These are phyloP conservation scores for Casuarina equisetifolia DNA, from an alignment of 306 rosid genomes.

Conservation along the genomic window DNA sequence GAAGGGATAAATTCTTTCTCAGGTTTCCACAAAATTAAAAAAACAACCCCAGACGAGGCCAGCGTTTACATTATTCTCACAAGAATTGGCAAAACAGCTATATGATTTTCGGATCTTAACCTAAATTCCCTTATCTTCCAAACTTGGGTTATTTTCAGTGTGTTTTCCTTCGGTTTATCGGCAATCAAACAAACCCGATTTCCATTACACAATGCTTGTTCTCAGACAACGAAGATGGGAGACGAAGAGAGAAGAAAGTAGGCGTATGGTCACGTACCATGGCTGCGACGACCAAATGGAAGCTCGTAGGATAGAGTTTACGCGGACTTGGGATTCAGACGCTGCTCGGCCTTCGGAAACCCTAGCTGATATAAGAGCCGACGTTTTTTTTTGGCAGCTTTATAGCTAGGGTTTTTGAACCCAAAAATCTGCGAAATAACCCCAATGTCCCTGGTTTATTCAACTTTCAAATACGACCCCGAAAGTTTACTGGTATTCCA, in stretches of 20 bases:
- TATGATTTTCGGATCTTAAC: too few species aligned
- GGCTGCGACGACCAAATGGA: conserved; percentile 2
- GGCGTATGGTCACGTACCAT: conserved; percentile 19
- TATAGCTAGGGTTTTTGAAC: conserved; percentile 25
- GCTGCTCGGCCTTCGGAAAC: conserved; percentile 2
- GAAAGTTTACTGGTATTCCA: neutral
- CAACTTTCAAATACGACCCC: neutral
- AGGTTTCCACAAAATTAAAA: too few species aligned
- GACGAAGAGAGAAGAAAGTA: neutral
- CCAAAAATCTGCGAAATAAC: conserved; percentile 6
- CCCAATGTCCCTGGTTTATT: neutral
- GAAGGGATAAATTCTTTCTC: too few species aligned
- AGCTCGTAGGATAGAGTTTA: neutral
- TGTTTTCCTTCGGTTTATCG: too few species aligned
- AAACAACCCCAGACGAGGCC: too few species aligned
- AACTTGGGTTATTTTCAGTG: too few species aligned
- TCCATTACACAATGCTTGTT: neutral
- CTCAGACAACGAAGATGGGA: neutral
- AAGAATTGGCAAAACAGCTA: too few species aligned
- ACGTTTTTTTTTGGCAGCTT: neutral
- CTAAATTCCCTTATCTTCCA: too few species aligned
- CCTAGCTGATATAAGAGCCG: neutral
- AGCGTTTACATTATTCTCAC: too few species aligned
- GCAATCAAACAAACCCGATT: neutral
- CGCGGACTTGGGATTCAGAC: too few species aligned